Base-by-base conservation (phyloP, 371 early-diverging fungal species). In the Dichotomocladium elegans region DNA sequence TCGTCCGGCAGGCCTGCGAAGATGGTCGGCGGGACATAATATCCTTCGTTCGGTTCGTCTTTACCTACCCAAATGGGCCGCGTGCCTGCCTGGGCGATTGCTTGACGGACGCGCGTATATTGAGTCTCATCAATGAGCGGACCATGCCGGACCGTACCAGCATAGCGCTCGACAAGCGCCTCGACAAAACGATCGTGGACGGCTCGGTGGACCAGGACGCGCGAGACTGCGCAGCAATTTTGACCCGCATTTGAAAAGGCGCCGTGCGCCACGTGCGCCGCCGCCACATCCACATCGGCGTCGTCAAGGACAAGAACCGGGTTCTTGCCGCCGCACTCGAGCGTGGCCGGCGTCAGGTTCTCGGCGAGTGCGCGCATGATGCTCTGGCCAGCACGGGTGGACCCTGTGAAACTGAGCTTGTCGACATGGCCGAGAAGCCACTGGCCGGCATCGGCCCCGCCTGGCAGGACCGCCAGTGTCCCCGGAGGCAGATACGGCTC, bases 291-390 rank as follows among this genome's bases (percentile, higher is more conserved):
- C 22, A 94, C 42, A 57, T 94, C 87, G 4, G 89, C 90, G 62
- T 91, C 93, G 3, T 74, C 73, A 61, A 84, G 83, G 1, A 95
- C 86, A 51, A 94, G 86, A 22, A 82, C 80, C 0, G 93, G 87
- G 47, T 85, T 87, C 70, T 95, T 95, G 31, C 96, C 96, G 44
- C 95, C 95, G 22, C 95, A 86, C 68, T 95, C 95, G 15, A 95
- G 77, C 1, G 88, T 80, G 15, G 88, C 68, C 1, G 80, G 66
- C 44, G 82, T 83, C 29, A 92, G 73, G 24, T 72, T 70, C 24
- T 71, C 72, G 2, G 90, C 83, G n/a, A 87, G 80, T 4, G 75
- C 73, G 10, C 72, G 72, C 72, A 88, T 78, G 55, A 94, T 84
- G 24, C 73, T 69, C 51, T 89, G 85, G 17, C 94, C 91, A n/a